phyloP scores from a whole-genome alignment of 2,329 filamentous ascomycete species.

The Epicoccum sorghinum region DNA sequence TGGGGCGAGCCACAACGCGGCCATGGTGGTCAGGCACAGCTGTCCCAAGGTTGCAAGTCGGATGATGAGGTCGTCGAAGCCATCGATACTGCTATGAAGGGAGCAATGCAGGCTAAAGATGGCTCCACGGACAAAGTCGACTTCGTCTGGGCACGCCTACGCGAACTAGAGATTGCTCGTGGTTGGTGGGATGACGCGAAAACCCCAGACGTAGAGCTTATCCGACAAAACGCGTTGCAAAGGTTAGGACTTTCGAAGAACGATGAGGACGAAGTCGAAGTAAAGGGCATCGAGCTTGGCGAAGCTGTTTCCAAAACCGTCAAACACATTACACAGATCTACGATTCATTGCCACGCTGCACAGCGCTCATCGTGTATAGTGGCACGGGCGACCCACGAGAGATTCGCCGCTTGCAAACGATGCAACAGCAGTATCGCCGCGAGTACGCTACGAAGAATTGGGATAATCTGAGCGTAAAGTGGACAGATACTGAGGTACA shows the following conservation, averaged over 20 bases:
- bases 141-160: slow-evolving; percentile 67
- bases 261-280: slow-evolving; percentile 27
- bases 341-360: slow-evolving; percentile 62
- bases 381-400: slow-evolving; percentile 67
- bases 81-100: slow-evolving; percentile 59
- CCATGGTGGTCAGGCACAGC: slow-evolving; percentile 62
- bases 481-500: slow-evolving; percentile 71
- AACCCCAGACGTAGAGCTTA: slow-evolving; percentile 43
- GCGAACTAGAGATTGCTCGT: slow-evolving; percentile 64
- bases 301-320: slow-evolving; percentile 58
- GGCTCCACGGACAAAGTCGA: slow-evolving; percentile 62
- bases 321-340: slow-evolving; percentile 58
- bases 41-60: slow-evolving; percentile 61
- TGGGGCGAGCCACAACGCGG: slow-evolving; percentile 80
- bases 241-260: slow-evolving; percentile 29
- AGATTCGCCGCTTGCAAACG: slow-evolving; percentile 61
- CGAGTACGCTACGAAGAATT: slow-evolving; percentile 65
- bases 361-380: slow-evolving; percentile 68
- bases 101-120: slow-evolving; percentile 49
- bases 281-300: slow-evolving; percentile 46
- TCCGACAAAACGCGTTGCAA: slow-evolving; percentile 36
- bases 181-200: slow-evolving; percentile 65
- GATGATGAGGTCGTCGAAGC: slow-evolving; percentile 65
- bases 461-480: slow-evolving; percentile 66
- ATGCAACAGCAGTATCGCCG: slow-evolving; percentile 62